Evolutionary conservation across 2,329 filamentous ascomycete genomes (phyloP).

Genomic region (Paraphoma chrysanthemicola): DNA sequence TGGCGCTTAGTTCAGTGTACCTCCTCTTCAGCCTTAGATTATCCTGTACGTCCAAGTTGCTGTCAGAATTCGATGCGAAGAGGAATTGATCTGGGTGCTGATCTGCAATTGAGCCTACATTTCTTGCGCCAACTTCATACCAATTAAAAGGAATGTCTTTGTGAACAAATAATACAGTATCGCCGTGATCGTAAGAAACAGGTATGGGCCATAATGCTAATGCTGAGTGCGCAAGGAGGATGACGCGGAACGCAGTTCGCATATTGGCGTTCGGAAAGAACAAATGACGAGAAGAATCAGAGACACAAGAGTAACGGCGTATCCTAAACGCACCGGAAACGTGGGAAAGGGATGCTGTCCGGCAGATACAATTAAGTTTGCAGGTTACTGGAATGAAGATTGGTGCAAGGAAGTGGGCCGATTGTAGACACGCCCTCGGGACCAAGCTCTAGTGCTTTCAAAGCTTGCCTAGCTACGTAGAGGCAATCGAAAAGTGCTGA

Average conservation of each 20-base stretch:
- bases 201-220: constrained; percentile 55
- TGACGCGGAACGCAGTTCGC: constrained; percentile 23
- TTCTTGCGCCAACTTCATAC: constrained; percentile 44
- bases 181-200: constrained; percentile 44
- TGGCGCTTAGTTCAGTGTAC: constrained; percentile 9
- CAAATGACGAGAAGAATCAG: not conserved
- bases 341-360: not conserved
- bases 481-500: too few species aligned
- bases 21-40: constrained; percentile 15
- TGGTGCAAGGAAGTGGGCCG: constrained; percentile 14
- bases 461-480: not conserved
- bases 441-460: not conserved
- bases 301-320: not conserved
- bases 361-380: not conserved
- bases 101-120: constrained; percentile 32
- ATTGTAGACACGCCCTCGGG: not conserved
- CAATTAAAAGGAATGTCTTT: constrained; percentile 44
- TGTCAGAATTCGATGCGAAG: constrained; percentile 29
- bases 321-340: not conserved
- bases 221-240: constrained; percentile 30
- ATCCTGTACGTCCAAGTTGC: constrained; percentile 11
- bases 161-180: constrained; percentile 50
- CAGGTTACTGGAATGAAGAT: constrained; percentile 10
- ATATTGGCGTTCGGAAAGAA: constrained; percentile 19
- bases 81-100: constrained; percentile 19